Conservation (phyloP, 768 basidiomycete genomes). For the Polyporus arcularius region DNA sequence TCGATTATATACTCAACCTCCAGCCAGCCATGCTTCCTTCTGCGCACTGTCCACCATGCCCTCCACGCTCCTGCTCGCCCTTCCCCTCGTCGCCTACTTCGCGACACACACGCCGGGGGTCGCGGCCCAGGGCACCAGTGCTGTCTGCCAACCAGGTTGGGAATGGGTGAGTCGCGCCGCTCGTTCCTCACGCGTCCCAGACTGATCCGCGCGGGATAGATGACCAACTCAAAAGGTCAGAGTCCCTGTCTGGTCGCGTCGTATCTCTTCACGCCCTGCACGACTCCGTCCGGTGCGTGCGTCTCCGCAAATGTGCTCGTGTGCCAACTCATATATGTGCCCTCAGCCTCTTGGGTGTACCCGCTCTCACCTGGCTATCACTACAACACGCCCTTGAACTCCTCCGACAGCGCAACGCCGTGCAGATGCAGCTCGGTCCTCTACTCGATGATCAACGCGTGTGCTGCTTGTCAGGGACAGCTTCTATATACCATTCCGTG, state of each 20-base stretch:
- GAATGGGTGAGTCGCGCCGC: neutral
- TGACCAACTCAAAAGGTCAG: conserved; percentile 11
- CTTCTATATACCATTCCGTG: neutral
- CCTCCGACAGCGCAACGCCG: conserved; percentile 4
- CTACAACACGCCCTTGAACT: conserved; percentile 8
- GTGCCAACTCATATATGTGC: neutral
- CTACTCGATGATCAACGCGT: conserved; percentile 13
- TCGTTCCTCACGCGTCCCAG: neutral
- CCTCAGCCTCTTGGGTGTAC: conserved; percentile 11
- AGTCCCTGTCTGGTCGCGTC: conserved; percentile 15
- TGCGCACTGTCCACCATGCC: neutral
- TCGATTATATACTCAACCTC: neutral
- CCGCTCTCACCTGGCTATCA: conserved; percentile 5
- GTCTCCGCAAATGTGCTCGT: neutral
- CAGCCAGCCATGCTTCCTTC: neutral
- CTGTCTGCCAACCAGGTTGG: neutral
- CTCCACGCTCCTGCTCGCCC: neutral
- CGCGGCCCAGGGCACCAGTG: neutral
- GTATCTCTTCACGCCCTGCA: conserved; percentile 11
- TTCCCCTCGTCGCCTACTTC: neutral
- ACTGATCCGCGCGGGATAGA: neutral
- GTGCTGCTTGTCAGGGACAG: conserved; percentile 15
- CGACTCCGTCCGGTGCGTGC: neutral
- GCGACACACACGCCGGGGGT: neutral
- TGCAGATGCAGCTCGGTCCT: conserved; percentile 16